These are phyloP conservation scores for Begonia loranthoides DNA, from an alignment of 306 rosid species.

Conservation along the genomic window DNA sequence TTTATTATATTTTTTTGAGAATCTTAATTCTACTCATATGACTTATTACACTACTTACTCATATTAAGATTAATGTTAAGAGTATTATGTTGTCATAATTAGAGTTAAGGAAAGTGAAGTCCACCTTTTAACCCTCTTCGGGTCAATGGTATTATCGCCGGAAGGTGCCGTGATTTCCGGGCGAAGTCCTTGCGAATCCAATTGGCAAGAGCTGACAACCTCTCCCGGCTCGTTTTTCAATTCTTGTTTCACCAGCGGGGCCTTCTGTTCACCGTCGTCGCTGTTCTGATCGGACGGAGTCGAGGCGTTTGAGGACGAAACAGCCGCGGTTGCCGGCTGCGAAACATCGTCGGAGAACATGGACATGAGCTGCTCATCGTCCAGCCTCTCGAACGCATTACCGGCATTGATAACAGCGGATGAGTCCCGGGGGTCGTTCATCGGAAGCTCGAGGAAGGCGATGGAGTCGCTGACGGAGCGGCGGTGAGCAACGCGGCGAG, in stretches of 20 bases:
- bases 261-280: conserved; percentile 38
- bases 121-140: conserved; percentile 96
- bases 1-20: too few relatives aligned
- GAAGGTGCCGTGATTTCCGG: conserved; percentile 13
- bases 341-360: conserved; percentile 67
- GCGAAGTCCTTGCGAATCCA: conserved; percentile 9
- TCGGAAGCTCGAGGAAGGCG: conserved; percentile 51
- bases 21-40: too few relatives aligned
- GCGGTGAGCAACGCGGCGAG: conserved; percentile 58
- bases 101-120: too few relatives aligned
- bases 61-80: too few relatives aligned
- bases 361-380: conserved; percentile 77
- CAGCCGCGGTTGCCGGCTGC: conserved; percentile 21
- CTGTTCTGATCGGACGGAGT: conserved; percentile 77
- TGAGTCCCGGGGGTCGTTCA: conserved; percentile 24
- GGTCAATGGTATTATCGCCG: conserved; percentile 38
- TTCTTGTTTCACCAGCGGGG: conserved; percentile 12
- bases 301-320: conserved; percentile 42
- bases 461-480: conserved; percentile 76
- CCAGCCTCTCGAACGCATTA: conserved; percentile 45
- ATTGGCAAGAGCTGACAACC: conserved; percentile 41
- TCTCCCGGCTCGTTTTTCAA: conserved; percentile 58
- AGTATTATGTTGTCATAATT: too few relatives aligned
- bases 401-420: conserved; percentile 8
- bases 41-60: too few relatives aligned